Evolutionary conservation across 2,329 filamentous ascomycete genomes (phyloP), one percentile per base, ranked within the genome.

Genomic region (Chrysoporthe cubensis): DNA sequence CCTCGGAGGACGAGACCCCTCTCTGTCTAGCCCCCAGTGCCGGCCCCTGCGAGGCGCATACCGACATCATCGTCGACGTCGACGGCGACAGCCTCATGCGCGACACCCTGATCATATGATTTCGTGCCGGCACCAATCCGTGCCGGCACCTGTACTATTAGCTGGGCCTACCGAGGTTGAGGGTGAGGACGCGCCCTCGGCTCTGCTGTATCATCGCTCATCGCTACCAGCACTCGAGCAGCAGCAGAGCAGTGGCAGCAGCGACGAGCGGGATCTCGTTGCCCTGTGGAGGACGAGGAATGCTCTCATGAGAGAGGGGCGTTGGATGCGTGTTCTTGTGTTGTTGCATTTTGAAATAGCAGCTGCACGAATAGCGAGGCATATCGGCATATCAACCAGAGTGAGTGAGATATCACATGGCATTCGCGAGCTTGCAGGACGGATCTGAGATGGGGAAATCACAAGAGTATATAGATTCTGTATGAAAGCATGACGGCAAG

Each of bases 261-360:
- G 34, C 18, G 61, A 26, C 46, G 43, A 52, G 59, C 50, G 21
- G 21, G 52, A 62, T 65, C 64, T 66, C 1, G 50, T 48, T 21
- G 52, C 21, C 46, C 54, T 69, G 42, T 42, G 65, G 7, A 43
- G 60, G 56, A 67, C 68, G 67, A 61, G 59, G 14, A 70, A 59
- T 37, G 62, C 65, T 0, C 68, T 71, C 7, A 67, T 71, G 69
- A 63, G 65, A 8, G 50, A 43, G 67, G 67, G 1, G 64, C 66
- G 44, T 64, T 16, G 59, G 56, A 54, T 44, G 34, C 11, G 6
- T 54, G 7, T 54, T 18, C 4, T 52, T 40, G 48, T 13, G 16
- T 2, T 18, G 21, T 57, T 56, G 6, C 3, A 11, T 43, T 52
- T 18, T 21, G 2, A 32, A 18, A 9, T 58, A 26, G 8, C 16